A percentile compares a stretch with the other conserved stretches of the same genome.
phyloP scores from a whole-genome alignment of 768 basidiomycete species.

The Mrakia frigida region DNA sequence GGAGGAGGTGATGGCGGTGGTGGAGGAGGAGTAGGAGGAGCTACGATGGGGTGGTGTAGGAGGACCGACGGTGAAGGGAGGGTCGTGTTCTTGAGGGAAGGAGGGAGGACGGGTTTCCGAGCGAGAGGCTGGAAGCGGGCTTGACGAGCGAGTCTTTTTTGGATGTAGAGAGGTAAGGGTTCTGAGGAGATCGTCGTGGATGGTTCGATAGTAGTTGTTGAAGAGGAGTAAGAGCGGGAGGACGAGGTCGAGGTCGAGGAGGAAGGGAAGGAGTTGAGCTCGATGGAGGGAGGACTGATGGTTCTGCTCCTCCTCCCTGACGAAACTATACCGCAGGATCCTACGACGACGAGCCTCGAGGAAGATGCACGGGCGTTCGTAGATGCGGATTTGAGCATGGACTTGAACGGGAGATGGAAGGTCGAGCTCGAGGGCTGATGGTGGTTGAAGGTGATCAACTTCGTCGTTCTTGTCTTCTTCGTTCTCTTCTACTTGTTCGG shows the following conservation, averaged over 20 bases:
- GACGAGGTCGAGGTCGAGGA: background rate
- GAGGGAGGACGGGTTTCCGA: background rate
- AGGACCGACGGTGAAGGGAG: background rate
- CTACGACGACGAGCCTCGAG: background rate
- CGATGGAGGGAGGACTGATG: background rate
- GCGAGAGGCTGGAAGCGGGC: background rate
- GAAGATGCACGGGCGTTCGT: background rate
- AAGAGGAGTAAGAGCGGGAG: background rate
- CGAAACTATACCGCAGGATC: background rate
- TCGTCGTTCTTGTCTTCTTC: too few relatives aligned
- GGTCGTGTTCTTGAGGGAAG: background rate
- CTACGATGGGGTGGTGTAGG: background rate
- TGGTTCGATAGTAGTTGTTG: too few relatives aligned
- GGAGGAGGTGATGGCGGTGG: background rate
- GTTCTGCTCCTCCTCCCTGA: background rate
- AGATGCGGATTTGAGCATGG: background rate
- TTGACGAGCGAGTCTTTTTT: too few relatives aligned
- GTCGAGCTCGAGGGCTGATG: too few relatives aligned
- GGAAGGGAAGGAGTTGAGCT: background rate
- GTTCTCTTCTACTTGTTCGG: too few relatives aligned
- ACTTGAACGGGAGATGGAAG: too few relatives aligned
- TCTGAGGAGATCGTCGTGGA: too few relatives aligned
- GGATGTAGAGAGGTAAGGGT: too few relatives aligned
- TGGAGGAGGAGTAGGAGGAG: background rate
- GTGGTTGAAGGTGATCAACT: too few relatives aligned